Base-by-base conservation (phyloP, 208 protist species). In the Ichthyophonus hoferi region DNA sequence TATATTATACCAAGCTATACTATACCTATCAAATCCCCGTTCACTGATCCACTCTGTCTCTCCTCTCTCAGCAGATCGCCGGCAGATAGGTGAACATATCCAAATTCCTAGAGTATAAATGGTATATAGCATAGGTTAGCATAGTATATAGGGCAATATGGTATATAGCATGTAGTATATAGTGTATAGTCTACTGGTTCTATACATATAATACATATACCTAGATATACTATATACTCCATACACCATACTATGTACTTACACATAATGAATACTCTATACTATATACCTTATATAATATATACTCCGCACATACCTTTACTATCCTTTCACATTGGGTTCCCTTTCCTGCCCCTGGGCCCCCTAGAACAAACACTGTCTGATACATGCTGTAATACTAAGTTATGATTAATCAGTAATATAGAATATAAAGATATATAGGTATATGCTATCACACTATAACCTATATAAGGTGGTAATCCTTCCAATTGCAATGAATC, bases 61-160 rank as follows among this genome's bases (percentile, higher is more conserved):
- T 94, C 93, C 2, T 77, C 93, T 58, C 94, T 92, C 12, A 94
- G 87, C 2, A 94, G 89, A 39, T 94, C 93, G 39, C 93, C 93
- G 2, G 93, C 92, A 37, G 90, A 92, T 35, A 92, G 79, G 41
- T 92, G 90, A 17, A 79, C 58, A 40, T 89, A 92, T 0, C 58
- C 87, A 79, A 86, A 92, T 40, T 90, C 79, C 78, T 88, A 12
- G 33, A n/a, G n/a, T n/a, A n/a, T n/a, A n/a, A n/a, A n/a, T n/a
- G n/a, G n/a, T n/a, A n/a, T n/a, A n/a, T n/a, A n/a, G n/a, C n/a
- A n/a, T n/a, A n/a, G n/a, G n/a, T n/a, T n/a, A n/a, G n/a, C n/a
- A n/a, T n/a, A n/a, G n/a, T n/a, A n/a, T n/a, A n/a, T n/a, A n/a
- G n/a, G n/a, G n/a, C n/a, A n/a, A n/a, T n/a, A n/a, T n/a, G n/a